phyloP scores from a whole-genome alignment of 768 basidiomycete species.

The Tulasnella sp. region DNA sequence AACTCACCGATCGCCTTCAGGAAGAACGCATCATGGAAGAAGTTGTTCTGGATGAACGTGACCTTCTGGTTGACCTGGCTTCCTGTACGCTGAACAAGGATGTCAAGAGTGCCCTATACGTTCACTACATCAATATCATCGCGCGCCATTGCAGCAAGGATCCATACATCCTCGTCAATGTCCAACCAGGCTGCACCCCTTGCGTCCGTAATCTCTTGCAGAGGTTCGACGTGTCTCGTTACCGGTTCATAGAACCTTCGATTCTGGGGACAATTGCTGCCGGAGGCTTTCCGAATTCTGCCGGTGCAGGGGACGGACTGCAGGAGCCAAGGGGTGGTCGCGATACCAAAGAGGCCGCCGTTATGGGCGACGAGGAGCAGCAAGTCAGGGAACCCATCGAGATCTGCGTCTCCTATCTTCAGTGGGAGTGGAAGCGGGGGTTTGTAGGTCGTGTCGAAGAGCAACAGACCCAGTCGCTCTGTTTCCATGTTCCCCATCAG shows the following conservation, averaged over 20 bases:
- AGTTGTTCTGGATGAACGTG: conserved; percentile 88
- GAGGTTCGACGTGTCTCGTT: conserved; percentile 40
- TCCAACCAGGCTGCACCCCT: conserved; percentile 71
- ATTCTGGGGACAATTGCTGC: conserved; percentile 25
- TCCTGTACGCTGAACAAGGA: conserved; percentile 81
- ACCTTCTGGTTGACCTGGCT: conserved; percentile 33
- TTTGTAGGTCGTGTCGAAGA: conserved; percentile 49
- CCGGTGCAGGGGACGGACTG: conserved; percentile 48
- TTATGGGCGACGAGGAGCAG: conserved; percentile 36
- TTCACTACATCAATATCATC: background rate
- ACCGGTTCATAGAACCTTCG: conserved; percentile 54
- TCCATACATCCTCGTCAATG: conserved; percentile 85
- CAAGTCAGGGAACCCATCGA: conserved; percentile 91
- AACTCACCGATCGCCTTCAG: conserved; percentile 80
- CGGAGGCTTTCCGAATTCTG: background rate
- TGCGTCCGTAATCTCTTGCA: conserved; percentile 65
- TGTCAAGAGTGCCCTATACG: conserved; percentile 71
- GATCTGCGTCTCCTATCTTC: conserved; percentile 76
- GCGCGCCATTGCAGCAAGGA: background rate
- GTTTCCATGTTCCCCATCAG: conserved; percentile 2
- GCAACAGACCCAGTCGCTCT: conserved; percentile 38
- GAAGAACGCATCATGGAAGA: conserved; percentile 98
- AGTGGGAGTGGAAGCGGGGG: conserved; percentile 66
- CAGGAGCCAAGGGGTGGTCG: conserved; percentile 43
- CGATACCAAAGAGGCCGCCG: conserved; percentile 2